phyloP scores from a whole-genome alignment of 2,329 filamentous ascomycete genomes.

The Knufia fluminis region DNA sequence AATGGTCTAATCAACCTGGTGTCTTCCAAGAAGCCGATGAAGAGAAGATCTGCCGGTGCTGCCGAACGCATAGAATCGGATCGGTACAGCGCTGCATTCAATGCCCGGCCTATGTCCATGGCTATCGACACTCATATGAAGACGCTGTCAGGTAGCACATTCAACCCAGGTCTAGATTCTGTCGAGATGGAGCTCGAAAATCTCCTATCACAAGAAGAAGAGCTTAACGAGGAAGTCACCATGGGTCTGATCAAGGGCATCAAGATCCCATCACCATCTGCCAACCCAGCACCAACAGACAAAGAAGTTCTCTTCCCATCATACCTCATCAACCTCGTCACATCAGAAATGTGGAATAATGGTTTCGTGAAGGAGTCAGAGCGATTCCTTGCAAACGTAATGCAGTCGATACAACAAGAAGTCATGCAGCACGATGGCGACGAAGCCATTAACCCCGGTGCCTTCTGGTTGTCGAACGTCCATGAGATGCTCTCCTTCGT shows the following conservation, averaged over 20 bases:
- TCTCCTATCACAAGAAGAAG: constrained; percentile 88
- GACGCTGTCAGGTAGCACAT: constrained; percentile 64
- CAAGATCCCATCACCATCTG: constrained; percentile 84
- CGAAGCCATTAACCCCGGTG: constrained; percentile 90
- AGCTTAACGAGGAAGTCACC: constrained; percentile 91
- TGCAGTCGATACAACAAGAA: constrained; percentile 99
- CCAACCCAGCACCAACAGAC: constrained; percentile 82
- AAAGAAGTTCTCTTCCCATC: constrained; percentile 98
- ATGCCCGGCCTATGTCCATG: constrained; percentile 93
- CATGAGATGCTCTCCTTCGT: constrained; percentile 99
- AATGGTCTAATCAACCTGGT: constrained; percentile 92
- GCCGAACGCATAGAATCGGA: constrained; percentile 71
- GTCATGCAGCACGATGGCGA: constrained; percentile 99
- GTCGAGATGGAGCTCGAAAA: constrained; percentile 93
- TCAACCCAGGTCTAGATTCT: constrained; percentile 73
- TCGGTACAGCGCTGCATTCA: constrained; percentile 85
- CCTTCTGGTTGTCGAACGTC: constrained; percentile 98
- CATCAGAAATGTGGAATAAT: constrained; percentile 99
- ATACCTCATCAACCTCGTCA: constrained; percentile 97
- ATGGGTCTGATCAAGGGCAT: constrained; percentile 93
- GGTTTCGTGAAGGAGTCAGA: constrained; percentile 99
- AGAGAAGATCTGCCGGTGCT: constrained; percentile 73
- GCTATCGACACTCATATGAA: constrained; percentile 64
- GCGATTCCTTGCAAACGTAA: constrained; percentile 95
- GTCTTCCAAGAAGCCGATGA: constrained; percentile 91